These are phyloP conservation scores for Eutrema salsugineum DNA, from an alignment of 441 rosid genomes.

Conservation along the genomic window DNA sequence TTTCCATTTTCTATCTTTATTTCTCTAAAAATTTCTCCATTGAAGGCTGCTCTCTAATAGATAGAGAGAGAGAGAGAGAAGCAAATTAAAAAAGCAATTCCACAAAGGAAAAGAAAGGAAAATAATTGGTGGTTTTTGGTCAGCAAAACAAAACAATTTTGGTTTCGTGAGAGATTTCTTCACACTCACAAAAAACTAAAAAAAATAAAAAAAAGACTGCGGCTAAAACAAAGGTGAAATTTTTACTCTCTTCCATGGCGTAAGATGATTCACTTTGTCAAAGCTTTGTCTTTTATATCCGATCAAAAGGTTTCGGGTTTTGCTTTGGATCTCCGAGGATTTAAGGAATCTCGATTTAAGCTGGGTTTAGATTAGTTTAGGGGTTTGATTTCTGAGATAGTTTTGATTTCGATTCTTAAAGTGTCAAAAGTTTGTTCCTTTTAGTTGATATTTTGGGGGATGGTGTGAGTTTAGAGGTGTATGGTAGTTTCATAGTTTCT, in stretches of 20 bases:
- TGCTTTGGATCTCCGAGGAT: conserved; percentile 2
- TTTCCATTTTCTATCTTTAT: background rate
- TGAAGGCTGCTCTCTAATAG: conserved; percentile 5
- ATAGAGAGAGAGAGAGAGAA: conserved; percentile 18
- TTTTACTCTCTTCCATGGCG: conserved; percentile 13
- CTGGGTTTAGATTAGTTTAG: background rate
- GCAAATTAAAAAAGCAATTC: conserved; percentile 20
- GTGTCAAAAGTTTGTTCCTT: background rate
- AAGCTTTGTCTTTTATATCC: background rate
- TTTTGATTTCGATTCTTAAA: background rate
- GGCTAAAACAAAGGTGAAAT: background rate
- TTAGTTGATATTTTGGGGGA: too few species aligned
- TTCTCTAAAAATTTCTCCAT: background rate
- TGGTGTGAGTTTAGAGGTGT: background rate
- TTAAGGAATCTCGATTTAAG: background rate
- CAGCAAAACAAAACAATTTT: background rate
- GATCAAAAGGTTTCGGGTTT: conserved; percentile 7
- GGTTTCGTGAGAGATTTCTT: background rate
- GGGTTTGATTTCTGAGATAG: conserved; percentile 16
- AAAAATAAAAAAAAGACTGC: background rate
- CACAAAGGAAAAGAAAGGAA: background rate
- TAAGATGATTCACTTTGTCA: conserved; percentile 16
- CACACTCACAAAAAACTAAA: background rate
- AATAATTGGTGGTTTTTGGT: background rate
- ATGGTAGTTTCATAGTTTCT: background rate